Percentiles rank a stretch among this genome's conserved stretches.
Conservation (phyloP, 345 rosid genomes). For the Capsella bursapastoris region DNA sequence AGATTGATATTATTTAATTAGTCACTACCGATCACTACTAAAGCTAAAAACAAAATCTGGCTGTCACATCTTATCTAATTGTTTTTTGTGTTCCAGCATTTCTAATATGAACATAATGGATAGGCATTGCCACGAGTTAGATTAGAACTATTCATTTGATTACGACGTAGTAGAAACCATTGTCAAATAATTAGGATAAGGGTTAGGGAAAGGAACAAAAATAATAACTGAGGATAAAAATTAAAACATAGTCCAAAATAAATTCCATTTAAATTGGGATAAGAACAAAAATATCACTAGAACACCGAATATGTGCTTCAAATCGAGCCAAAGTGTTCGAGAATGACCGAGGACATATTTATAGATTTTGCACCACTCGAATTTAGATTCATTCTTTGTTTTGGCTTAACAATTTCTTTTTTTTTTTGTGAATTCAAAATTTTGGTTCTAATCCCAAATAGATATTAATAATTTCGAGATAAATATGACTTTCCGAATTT, state of each 20-base stretch:
- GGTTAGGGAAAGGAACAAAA: background rate
- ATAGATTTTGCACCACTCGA: background rate
- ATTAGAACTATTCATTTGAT: background rate
- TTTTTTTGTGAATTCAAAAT: too few species aligned
- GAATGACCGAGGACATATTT: background rate
- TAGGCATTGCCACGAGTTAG: slow-evolving; percentile 4
- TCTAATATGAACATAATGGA: background rate
- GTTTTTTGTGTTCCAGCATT: background rate
- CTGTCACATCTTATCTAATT: slow-evolving; percentile 14
- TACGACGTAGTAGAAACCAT: background rate
- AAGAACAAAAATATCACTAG: background rate
- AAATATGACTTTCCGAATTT: too few species aligned
- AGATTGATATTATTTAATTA: background rate
- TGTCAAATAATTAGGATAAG: slow-evolving; percentile 10
- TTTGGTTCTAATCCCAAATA: too few species aligned
- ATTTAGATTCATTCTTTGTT: background rate
- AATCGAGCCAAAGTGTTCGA: background rate
- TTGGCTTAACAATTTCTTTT: too few species aligned
- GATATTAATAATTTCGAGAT: too few species aligned
- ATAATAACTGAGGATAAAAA: background rate
- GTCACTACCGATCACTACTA: background rate
- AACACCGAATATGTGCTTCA: background rate
- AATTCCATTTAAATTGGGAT: background rate
- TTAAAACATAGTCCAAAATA: background rate
- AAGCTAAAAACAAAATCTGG: background rate